Base-by-base conservation (phyloP, 306 rosid genomes). In the Prunus davidiana region DNA sequence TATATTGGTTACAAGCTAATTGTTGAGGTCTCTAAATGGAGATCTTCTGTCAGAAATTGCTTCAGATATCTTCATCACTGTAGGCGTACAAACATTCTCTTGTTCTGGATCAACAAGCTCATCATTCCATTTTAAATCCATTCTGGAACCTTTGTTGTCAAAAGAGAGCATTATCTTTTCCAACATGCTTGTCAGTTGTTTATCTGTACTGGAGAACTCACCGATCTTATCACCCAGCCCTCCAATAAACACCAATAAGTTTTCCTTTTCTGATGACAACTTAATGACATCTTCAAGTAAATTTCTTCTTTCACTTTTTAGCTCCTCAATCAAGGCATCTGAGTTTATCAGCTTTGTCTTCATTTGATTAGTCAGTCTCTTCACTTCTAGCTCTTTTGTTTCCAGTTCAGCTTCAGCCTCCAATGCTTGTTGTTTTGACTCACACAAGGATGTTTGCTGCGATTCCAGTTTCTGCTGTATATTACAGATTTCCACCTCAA, bases 21-120 rank as follows among this genome's bases (percentile, higher is more conserved):
- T 73, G 83, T 93, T 85, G 80, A 89, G 83, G 80, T 87, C 89
- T 84, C 87, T 79, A 72, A 91, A 89, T 38, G 93, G 94, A 1
- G 88, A 77, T 82, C 93, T 91, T 75, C 55, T 20, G 54, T 86
- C 85, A 57, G 79, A 76, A 38, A 78, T 71, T 69, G 67, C 77
- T 72, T 90, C 90, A 71, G 43, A 63, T 78, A 76, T 89, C 88
- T 87, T 91, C 69, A 56, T 49, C 15, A 74, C 67, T 0, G 61
- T 22, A 32, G 91, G 84, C 64, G 85, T 60, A 55, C 74, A 75
- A 71, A 71, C 77, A 68, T 86, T 91, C 84, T 87, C 85, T 83
- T 86, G 84, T n/a, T 74, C 78, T 72, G 67, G 47, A 11, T 67
- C 49, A 64, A 66, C 50, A 38, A 82, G 80, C 5, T 34, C 91